Base-by-base conservation (phyloP, 192 early-diverging fungal species). In the Coemansia interrupta region DNA sequence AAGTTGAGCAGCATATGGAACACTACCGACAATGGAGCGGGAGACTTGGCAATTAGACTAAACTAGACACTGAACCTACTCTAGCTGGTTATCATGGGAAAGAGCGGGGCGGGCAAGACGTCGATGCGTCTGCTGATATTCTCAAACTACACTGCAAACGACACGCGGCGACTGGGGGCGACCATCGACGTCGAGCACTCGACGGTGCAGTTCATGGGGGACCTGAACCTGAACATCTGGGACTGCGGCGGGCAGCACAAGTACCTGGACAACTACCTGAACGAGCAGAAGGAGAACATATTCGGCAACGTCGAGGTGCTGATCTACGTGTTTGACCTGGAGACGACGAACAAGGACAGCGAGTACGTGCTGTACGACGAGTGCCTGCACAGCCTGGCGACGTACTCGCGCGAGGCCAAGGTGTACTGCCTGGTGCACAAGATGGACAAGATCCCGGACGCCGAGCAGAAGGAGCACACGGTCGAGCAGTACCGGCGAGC, bases 121-220 rank as follows among this genome's bases (percentile, higher is more conserved):
- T 96, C 94, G 29, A 99, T 99, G 96, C 84, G 95, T 56, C 94
- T 92, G 19, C 93, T 99, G 61, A 97, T 99, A 61, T 99, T 99
- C 63, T 90, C 94, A 4, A 97, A 97, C 80, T 96, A 95, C 71
- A 89, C 96, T 54, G 95, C 96, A 3, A 69, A 86, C 63, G 95
- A 99, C 61, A 99, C 96, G 5, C 83, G 95, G 30, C 83, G 94
- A 19, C 87, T 99, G 29, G 96, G 95, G 11, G 92, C 95, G 29
- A 99, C 96, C 50, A 94, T 99, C 53, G 96, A 99, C 68, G 93
- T 99, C 23, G 95, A 99, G 66, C 92, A 99, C 59, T 93, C 92
- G 14, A 89, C 93, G 47, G 94, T 99, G 39, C 85, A 92, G 50
- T 95, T 97, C 58, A 84, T 99, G 43, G 94, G 96, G 45, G 94